A percentile compares a stretch with the other conserved stretches of the same genome.
phyloP scores from a whole-genome alignment of 192 early-diverging fungal species.

The Linnemannia zychae region DNA sequence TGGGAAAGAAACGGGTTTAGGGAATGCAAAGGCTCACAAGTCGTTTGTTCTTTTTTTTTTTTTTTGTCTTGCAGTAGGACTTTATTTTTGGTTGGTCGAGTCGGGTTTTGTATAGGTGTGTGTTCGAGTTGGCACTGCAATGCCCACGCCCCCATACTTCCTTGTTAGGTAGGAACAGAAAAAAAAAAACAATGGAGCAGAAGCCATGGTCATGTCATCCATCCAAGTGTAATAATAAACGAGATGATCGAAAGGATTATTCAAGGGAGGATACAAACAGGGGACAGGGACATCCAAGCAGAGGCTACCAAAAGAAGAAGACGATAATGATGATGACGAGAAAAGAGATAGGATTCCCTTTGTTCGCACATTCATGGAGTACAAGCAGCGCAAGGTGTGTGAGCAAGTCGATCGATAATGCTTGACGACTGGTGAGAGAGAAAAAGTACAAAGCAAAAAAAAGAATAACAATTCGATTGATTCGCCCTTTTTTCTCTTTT shows the following conservation, averaged over 20 bases:
- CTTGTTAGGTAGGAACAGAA: background rate
- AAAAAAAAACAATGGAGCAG: background rate
- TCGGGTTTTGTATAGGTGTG: no score
- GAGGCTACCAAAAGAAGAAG: background rate
- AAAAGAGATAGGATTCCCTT: background rate
- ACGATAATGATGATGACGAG: background rate
- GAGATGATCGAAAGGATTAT: background rate
- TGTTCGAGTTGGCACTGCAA: no score
- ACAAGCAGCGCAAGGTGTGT: background rate
- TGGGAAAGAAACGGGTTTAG: background rate
- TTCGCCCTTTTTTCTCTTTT: conserved; percentile 1
- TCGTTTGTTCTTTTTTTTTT: background rate
- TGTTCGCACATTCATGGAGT: background rate
- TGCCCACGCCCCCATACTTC: conserved; percentile 1
- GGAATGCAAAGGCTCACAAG: background rate
- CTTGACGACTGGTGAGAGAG: background rate
- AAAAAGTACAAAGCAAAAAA: background rate
- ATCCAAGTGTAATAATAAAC: background rate
- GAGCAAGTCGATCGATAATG: conserved; percentile 2
- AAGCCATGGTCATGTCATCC: no score
- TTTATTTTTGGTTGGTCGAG: conserved; percentile 2
- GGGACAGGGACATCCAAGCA: background rate
- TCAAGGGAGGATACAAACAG: background rate
- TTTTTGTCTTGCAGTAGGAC: background rate
- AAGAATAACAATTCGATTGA: conserved; percentile 2